Conservation (phyloP, 106 monocot genomes). For the Triglochin maritima region DNA sequence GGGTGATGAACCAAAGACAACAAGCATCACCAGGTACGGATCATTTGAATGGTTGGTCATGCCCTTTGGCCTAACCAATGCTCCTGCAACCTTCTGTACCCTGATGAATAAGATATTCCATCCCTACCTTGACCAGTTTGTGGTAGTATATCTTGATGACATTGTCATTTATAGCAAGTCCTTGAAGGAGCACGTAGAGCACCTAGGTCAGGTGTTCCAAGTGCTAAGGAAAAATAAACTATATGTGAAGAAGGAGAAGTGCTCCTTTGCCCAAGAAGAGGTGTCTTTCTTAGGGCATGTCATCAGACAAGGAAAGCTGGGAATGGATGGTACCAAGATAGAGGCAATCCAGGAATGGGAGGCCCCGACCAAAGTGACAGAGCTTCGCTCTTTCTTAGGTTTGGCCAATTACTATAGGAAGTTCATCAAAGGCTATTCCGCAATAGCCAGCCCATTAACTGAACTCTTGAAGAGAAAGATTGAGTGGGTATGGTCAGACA, state of each 20-base stretch:
- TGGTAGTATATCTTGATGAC: neutral
- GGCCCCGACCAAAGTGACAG: neutral
- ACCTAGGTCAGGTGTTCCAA: too few species aligned
- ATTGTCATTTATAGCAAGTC: neutral
- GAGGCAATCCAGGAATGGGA: neutral
- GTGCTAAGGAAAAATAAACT: too few species aligned
- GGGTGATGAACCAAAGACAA: neutral
- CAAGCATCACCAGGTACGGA: neutral
- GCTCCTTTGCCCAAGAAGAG: neutral
- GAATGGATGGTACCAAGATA: constrained; percentile 1
- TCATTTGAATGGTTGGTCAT: neutral
- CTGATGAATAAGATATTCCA: constrained; percentile 1
- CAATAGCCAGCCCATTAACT: neutral
- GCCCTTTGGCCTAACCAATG: neutral
- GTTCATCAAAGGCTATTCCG: constrained; percentile 4
- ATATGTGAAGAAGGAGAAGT: neutral
- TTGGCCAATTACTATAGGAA: neutral
- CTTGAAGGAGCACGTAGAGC: neutral
- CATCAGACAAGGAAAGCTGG: neutral
- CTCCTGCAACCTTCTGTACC: neutral
- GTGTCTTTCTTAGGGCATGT: neutral
- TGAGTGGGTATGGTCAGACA: neutral
- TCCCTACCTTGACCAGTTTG: neutral
- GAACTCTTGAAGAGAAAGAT: neutral
- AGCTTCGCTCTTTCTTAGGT: neutral